Base-by-base conservation (phyloP, 2,329 filamentous ascomycete genomes). In the Amauroascus verrucosus region DNA sequence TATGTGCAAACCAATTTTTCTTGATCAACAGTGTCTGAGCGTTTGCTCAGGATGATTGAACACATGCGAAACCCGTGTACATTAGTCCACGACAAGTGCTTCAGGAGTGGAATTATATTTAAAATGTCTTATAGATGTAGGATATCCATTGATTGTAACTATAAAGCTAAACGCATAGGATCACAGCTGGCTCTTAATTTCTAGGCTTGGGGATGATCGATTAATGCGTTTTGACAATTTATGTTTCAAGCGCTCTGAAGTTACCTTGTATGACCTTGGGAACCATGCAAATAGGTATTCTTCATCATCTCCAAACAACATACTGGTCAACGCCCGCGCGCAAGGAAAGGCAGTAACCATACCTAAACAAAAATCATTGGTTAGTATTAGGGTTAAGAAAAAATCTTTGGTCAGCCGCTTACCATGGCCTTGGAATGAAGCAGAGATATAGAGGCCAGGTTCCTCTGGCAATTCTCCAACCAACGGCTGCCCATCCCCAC, bases 401-500 rank as follows among this genome's bases (percentile, higher is more conserved):
- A 22, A n/a, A 28, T 16, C 5, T 8, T n/a, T n/a, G 8, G 30
- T 16, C 13, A 28, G 22, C 20, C 22, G 46, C 54, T 41, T 26
- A 58, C 58, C 58, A 26, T 59, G 58, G 6, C 58, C 58, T 18
- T 58, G 52, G 18, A 58, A 59, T 6, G 56, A 51, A 9, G 58
- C 58, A n/a, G 50, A 56, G 44, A 59, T 55, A 54, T 55, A 59
- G 38, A 59, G 33, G 2, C 58, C 58, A n/a, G 48, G 46, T n/a
- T 58, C 58, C 18, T 48, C 54, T 7, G 58, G 51, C 54, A 79
- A 65, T 55, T 70, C 65, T 0, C 78, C 78, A 0, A 81, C 74
- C 43, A 79, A 70, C 0, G 79, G 78, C 41, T 76, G 66, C 0
- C 73, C 72, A 61, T 82, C 78, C 2, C 72, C 67, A 6, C 72